Base-by-base conservation (phyloP, 345 rosid species). In the Citrus medica region DNA sequence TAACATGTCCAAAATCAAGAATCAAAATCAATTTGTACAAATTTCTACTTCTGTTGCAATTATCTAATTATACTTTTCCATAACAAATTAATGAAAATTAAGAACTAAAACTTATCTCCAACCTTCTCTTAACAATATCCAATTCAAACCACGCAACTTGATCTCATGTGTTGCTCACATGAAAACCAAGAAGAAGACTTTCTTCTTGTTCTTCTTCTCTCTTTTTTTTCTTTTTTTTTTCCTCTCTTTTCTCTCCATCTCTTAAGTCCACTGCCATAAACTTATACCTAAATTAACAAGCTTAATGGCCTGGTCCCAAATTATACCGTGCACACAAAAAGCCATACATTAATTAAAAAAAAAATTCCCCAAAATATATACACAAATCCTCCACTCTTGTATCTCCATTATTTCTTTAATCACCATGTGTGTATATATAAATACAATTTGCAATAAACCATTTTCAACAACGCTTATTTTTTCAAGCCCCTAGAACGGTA, bases 371-470 rank as follows among this genome's bases (percentile, higher is more conserved):
- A 27, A 14, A 55, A 61, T 73, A 28, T 6, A 27, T 8, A 30
- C 28, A 48, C 14, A 42, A 22, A 24, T 13, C 30, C n/a, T 9
- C 32, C 21, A 9, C 66, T 53, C 42, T 72, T n/a, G 28, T 1
- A 2, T 35, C 37, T 35, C 69, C 37, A 5, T 19, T 66, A 14
- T 19, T 66, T 66, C 16, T 19, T 67, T 0, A 59, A 0, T 4
- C 1, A 51, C 58, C 22, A 17, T 0, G 2, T 53, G 19, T 17
- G 16, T 5, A 10, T 4, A 14, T 65, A 56, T 79, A 56, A 2
- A 3, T 71, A 74, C 87, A 79, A 73, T 58, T 60, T 74, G 75
- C 79, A 68, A 80, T 32, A 51, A 53, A 62, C 42, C 40, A 28
- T 61, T 67, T 74, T 28, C 42, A 40, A 56, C 27, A 38, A 22